Evolutionary conservation across 2,329 filamentous ascomycete genomes (phyloP).

Genomic region (Fusarium sp.): DNA sequence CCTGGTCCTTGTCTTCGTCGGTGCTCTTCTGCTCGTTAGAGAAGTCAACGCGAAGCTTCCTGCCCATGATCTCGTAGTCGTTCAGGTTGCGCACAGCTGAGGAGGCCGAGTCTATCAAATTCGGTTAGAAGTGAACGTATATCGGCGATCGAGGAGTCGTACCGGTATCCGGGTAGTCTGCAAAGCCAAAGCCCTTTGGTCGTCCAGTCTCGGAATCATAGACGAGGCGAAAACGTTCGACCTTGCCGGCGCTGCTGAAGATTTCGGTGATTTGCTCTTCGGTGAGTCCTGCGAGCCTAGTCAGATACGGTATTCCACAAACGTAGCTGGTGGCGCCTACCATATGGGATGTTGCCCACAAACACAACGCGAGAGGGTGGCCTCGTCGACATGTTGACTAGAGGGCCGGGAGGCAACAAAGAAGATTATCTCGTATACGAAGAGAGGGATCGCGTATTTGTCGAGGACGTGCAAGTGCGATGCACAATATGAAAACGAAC

Average conservation of each 20-base stretch:
- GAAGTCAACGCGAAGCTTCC: constrained; percentile 95
- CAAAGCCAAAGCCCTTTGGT: constrained; percentile 96
- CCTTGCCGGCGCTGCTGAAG: constrained; percentile 89
- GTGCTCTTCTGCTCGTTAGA: constrained; percentile 89
- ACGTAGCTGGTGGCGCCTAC: constrained; percentile 53
- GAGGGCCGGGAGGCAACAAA: not conserved
- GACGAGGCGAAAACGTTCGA: constrained; percentile 91
- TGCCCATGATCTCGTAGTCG: constrained; percentile 93
- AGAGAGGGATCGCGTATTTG: not conserved
- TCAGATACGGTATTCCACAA: constrained; percentile 34
- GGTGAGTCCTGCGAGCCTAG: constrained; percentile 76
- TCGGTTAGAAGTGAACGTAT: constrained; percentile 27
- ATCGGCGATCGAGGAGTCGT: constrained; percentile 39
- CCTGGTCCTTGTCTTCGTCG: constrained; percentile 59
- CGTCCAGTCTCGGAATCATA: constrained; percentile 95
- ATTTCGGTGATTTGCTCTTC: constrained; percentile 97
- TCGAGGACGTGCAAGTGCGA: not conserved
- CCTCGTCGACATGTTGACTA: constrained; percentile 72
- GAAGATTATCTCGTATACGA: not conserved
- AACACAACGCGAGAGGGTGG: constrained; percentile 84
- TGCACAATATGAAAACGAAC: not conserved
- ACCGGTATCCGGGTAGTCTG: constrained; percentile 94
- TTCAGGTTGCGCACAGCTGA: constrained; percentile 96
- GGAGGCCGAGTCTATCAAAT: constrained; percentile 75
- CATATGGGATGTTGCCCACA: constrained; percentile 88